Percentiles rank a stretch among this genome's conserved stretches.
Evolutionary conservation across 139 green algal species (phyloP).

Genomic region (Auxenochlorella pyrenoidosa): DNA sequence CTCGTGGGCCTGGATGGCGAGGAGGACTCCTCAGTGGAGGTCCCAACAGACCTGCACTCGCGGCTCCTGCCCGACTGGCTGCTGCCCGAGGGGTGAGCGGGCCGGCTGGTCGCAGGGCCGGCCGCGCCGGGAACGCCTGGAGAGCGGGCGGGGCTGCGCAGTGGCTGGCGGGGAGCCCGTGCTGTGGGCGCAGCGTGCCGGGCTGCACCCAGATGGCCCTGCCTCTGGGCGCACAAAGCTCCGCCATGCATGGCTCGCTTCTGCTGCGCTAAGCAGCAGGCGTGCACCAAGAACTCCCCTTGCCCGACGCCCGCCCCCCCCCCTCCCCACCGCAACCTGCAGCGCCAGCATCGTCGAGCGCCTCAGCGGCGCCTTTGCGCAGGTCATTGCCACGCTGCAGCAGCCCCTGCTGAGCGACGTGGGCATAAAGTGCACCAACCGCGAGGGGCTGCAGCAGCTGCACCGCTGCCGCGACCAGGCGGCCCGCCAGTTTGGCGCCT

Average conservation of each 20-base stretch:
- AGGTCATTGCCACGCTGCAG: slow-evolving; percentile 29
- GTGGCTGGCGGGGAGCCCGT: no score
- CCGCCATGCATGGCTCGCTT: background rate
- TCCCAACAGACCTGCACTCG: background rate
- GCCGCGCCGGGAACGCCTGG: no score
- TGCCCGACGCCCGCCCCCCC: background rate
- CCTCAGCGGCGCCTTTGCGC: background rate
- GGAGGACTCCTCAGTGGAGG: background rate
- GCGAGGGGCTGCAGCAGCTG: slow-evolving; percentile 4
- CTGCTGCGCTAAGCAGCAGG: background rate
- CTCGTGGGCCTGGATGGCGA: background rate
- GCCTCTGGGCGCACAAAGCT: no score
- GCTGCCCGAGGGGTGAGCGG: slow-evolving; percentile 10
- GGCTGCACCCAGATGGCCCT: no score
- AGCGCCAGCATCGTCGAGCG: background rate
- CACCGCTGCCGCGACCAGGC: slow-evolving; percentile 27
- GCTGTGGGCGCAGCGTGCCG: no score
- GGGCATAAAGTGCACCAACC: slow-evolving; percentile 6
- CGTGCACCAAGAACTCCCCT: background rate
- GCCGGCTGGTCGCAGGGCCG: no score
- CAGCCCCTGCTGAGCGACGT: slow-evolving; percentile 33
- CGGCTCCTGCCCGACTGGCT: background rate
- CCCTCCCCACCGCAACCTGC: background rate
- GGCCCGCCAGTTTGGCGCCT: background rate
- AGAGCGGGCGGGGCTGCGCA: no score